A percentile compares a stretch with the other conserved stretches of the same genome.
Evolutionary conservation across 441 rosid genomes (phyloP).

Genomic region (Kokia cookei): DNA sequence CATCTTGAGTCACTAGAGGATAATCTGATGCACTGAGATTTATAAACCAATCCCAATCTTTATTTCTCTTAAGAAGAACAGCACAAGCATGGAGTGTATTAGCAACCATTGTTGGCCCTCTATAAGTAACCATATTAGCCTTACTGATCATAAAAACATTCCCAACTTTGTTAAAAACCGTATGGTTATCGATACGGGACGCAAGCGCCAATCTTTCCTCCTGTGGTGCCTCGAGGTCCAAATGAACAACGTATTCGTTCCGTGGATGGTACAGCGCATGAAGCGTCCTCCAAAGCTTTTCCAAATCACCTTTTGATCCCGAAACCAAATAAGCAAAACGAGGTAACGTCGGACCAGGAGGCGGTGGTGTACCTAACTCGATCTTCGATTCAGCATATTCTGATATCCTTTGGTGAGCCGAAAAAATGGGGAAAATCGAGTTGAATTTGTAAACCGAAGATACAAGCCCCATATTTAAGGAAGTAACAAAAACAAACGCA

Average conservation of each 20-base stretch:
- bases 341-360: conserved; percentile 39
- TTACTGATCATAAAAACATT: conserved; percentile 82
- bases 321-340: conserved; percentile 91
- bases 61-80: conserved; percentile 68
- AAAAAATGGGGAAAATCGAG: conserved; percentile 49
- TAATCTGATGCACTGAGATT: conserved; percentile 99
- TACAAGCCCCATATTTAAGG: conserved; percentile 78
- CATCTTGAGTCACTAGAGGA: conserved; percentile 99
- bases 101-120: conserved; percentile 98
- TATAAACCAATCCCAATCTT: conserved; percentile 99
- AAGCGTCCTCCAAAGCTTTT: conserved; percentile 93
- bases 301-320: conserved; percentile 89
- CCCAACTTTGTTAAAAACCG: conserved; percentile 57
- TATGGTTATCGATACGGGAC: conserved; percentile 57
- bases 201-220: conserved; percentile 84
- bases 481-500: conserved; percentile 60
- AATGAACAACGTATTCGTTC: conserved; percentile 82
- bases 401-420: conserved; percentile 35
- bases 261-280: conserved; percentile 83
- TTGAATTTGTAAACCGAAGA: conserved; percentile 57
- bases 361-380: conserved; percentile 19
- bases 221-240: conserved; percentile 84
- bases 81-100: conserved; percentile 99
- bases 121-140: conserved; percentile 95
- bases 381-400: conserved; percentile 55